Conservation (phyloP, 352 stramenopile species). For the Phytophthora idaei region DNA sequence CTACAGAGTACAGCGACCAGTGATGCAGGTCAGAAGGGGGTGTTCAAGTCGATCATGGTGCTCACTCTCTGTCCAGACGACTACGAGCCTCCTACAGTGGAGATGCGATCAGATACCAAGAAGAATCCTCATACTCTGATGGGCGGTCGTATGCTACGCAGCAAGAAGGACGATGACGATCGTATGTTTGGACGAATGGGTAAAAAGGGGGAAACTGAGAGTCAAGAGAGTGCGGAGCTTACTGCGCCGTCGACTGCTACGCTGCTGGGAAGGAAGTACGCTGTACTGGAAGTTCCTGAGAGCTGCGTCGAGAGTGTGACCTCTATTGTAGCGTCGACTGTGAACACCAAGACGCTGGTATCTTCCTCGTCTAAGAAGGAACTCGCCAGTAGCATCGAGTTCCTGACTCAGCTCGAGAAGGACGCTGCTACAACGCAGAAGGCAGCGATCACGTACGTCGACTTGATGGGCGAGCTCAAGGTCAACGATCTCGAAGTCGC, state of each 20-base stretch:
- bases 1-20: slow-evolving; percentile 21
- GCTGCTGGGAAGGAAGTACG: slow-evolving; percentile 71
- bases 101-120: slow-evolving; percentile 16
- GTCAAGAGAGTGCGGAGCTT: slow-evolving; percentile 51
- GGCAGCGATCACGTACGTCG: slow-evolving; percentile 54
- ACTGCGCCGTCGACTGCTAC: slow-evolving; percentile 55
- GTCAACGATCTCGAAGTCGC: slow-evolving; percentile 82
- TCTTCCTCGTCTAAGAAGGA: slow-evolving; percentile 73
- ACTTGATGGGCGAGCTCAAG: slow-evolving; percentile 77
- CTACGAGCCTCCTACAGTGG: slow-evolving; percentile 58
- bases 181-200: slow-evolving; percentile 46
- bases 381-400: slow-evolving; percentile 69
- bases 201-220: slow-evolving; percentile 40
- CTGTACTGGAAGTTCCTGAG: slow-evolving; percentile 78
- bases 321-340: slow-evolving; percentile 35
- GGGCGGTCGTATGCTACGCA: slow-evolving; percentile 50
- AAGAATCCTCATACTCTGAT: slow-evolving; percentile 23
- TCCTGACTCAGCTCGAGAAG: slow-evolving; percentile 81
- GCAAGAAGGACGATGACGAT: slow-evolving; percentile 58
- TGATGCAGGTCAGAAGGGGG: slow-evolving; percentile 28
- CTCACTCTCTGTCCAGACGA: slow-evolving; percentile 70
- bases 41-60: slow-evolving; percentile 83
- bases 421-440: slow-evolving; percentile 55
- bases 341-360: slow-evolving; percentile 75
- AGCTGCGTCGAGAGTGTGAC: slow-evolving; percentile 78